Conservation (phyloP, 306 rosid genomes). For the Glycine latifolia region DNA sequence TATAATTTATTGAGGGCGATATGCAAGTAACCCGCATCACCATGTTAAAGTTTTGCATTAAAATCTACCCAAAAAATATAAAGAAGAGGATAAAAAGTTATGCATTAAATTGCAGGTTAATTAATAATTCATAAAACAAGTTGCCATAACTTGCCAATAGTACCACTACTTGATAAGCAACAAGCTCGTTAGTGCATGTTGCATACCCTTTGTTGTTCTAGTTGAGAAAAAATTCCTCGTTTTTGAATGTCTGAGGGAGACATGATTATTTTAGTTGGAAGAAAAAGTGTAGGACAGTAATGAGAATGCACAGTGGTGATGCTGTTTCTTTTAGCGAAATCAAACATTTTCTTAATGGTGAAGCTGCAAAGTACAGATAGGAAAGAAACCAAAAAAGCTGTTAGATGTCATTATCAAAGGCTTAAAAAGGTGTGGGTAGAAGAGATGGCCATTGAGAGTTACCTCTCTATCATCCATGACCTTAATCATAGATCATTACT, state of each 20-base stretch:
- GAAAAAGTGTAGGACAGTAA: slow-evolving; percentile 35
- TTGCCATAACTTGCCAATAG: slow-evolving; percentile 2
- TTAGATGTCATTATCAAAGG: slow-evolving; percentile 72
- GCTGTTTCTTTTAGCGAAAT: slow-evolving; percentile 50
- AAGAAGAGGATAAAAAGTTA: not conserved
- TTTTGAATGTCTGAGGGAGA: slow-evolving; percentile 32
- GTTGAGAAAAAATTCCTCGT: slow-evolving; percentile 11
- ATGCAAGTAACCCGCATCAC: slow-evolving; percentile 38
- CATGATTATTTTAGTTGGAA: slow-evolving; percentile 42
- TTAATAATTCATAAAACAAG: slow-evolving; percentile 10
- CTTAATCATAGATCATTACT: slow-evolving; percentile 60
- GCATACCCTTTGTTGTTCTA: slow-evolving; percentile 19
- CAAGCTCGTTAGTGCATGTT: slow-evolving; percentile 38
- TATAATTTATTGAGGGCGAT: slow-evolving; percentile 25
- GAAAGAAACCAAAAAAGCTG: slow-evolving; percentile 57
- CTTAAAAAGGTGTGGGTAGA: slow-evolving; percentile 65
- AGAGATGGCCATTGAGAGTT: slow-evolving; percentile 55
- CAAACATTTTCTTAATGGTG: slow-evolving; percentile 53
- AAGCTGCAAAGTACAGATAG: slow-evolving; percentile 41
- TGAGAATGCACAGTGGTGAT: not conserved
- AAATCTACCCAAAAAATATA: not conserved
- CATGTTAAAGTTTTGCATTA: slow-evolving; percentile 25
- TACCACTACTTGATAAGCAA: slow-evolving; percentile 12
- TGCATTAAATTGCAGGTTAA: slow-evolving; percentile 14
- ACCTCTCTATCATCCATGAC: slow-evolving; percentile 58